These are phyloP conservation scores for Yamadazyma mexicana DNA, from an alignment of 1,139 yeast genomes.

Conservation along the genomic window DNA sequence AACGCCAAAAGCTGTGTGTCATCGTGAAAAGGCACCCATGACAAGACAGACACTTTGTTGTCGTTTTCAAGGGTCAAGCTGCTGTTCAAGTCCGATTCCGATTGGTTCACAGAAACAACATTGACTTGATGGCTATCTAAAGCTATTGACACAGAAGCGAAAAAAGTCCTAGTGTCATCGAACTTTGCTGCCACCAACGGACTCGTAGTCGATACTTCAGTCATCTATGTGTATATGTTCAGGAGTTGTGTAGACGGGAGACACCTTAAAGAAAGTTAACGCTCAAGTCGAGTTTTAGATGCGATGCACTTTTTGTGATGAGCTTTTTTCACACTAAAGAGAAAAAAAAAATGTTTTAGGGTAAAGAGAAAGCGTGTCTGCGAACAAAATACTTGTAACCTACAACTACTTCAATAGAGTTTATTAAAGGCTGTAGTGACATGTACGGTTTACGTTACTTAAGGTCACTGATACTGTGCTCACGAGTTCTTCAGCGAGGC, in stretches of 20 bases:
- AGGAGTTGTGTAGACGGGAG: too few species aligned
- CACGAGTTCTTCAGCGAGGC: neutral
- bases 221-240: neutral
- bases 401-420: too few species aligned
- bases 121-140: constrained; percentile 74
- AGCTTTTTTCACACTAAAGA: constrained; percentile 1
- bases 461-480: neutral
- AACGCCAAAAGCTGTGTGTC: constrained; percentile 53
- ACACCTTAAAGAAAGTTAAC: too few species aligned
- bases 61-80: constrained; percentile 57
- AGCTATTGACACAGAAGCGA: constrained; percentile 69
- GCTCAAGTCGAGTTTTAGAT: neutral
- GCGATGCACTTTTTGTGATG: constrained; percentile 5
- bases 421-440: too few species aligned
- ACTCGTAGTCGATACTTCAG: constrained; percentile 8
- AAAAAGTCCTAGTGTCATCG: constrained; percentile 57
- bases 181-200: constrained; percentile 40
- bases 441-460: too few species aligned
- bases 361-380: constrained; percentile 1
- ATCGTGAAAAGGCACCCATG: constrained; percentile 52
- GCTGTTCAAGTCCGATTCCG: constrained; percentile 36
- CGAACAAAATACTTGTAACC: constrained; percentile 1
- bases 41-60: constrained; percentile 48
- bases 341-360: constrained; percentile 2
- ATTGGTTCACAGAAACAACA: constrained; percentile 51